phyloP scores from a whole-genome alignment of 768 basidiomycete species.

The Steccherinum ochraceum region DNA sequence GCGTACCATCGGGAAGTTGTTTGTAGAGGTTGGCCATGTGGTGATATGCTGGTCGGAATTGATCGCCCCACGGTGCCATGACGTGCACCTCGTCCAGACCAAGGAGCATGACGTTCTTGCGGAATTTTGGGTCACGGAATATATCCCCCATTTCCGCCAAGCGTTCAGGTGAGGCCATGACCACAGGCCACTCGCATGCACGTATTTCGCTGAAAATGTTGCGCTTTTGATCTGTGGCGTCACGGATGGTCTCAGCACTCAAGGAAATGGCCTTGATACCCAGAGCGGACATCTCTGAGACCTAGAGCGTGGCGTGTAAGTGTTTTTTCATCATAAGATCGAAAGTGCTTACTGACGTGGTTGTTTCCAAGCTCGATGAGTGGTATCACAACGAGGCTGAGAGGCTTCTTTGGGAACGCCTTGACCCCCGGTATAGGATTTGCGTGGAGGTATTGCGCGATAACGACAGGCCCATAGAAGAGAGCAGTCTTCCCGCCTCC shows the following conservation, averaged over 20 bases:
- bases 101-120: neutral
- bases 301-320: neutral
- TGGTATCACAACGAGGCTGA: conserved; percentile 5
- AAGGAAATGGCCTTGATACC: conserved; percentile 2
- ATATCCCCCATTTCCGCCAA: conserved; percentile 4
- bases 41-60: conserved; percentile 3
- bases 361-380: conserved; percentile 7
- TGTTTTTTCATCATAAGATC: neutral
- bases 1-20: neutral
- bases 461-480: conserved; percentile 1
- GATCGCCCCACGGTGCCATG: neutral
- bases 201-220: neutral
- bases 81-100: conserved; percentile 8
- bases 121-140: conserved; percentile 1
- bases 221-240: neutral
- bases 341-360: conserved; percentile 4
- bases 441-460: neutral
- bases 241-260: neutral
- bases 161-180: conserved; percentile 3
- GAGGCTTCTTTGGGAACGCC: neutral
- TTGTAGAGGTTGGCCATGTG: neutral
- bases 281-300: neutral
- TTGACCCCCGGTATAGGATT: neutral
- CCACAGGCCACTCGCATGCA: neutral
- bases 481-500: conserved; percentile 6